These are phyloP conservation scores for Sporothrix luriei DNA, from an alignment of 2,329 filamentous ascomycete genomes.

Conservation along the genomic window DNA sequence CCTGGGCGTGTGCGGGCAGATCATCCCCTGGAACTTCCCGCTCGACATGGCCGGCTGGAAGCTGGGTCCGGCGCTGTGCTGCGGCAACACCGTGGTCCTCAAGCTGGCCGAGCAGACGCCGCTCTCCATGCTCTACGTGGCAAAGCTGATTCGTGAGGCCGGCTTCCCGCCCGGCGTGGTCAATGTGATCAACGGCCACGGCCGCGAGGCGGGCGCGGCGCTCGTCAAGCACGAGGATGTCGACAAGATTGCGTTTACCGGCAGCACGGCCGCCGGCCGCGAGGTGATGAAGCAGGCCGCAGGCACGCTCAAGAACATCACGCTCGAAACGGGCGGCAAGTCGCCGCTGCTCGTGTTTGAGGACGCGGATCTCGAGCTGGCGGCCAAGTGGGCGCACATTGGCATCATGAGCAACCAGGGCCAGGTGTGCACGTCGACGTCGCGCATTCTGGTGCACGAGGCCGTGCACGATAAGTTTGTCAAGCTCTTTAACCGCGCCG, in stretches of 20 bases:
- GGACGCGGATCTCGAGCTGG: conserved; percentile 63
- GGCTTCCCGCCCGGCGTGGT: conserved; percentile 75
- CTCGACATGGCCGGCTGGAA: conserved; percentile 73
- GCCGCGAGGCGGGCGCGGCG: conserved; percentile 65
- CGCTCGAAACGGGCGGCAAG: conserved; percentile 63
- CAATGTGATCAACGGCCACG: conserved; percentile 70
- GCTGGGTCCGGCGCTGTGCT: conserved; percentile 65
- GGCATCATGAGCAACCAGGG: conserved; percentile 61
- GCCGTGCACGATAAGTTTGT: conserved; percentile 63
- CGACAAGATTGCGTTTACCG: conserved; percentile 75
- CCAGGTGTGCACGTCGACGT: conserved; percentile 64
- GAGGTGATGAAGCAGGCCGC: conserved; percentile 69
- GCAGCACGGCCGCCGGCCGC: conserved; percentile 66
- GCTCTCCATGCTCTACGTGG: conserved; percentile 63
- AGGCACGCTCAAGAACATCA: conserved; percentile 61
- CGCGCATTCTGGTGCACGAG: conserved; percentile 63
- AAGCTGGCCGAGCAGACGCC: conserved; percentile 66
- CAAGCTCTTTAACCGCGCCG: conserved; percentile 61
- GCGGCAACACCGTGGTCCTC: conserved; percentile 63
- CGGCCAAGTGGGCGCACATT: conserved; percentile 56
- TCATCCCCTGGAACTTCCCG: conserved; percentile 77
- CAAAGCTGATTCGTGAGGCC: conserved; percentile 65
- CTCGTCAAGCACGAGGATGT: conserved; percentile 65
- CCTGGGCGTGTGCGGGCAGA: conserved; percentile 73
- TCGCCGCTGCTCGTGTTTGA: conserved; percentile 61